These are phyloP conservation scores for Colletotrichum phormii DNA, from an alignment of 2,329 filamentous ascomycete genomes.

Conservation along the genomic window DNA sequence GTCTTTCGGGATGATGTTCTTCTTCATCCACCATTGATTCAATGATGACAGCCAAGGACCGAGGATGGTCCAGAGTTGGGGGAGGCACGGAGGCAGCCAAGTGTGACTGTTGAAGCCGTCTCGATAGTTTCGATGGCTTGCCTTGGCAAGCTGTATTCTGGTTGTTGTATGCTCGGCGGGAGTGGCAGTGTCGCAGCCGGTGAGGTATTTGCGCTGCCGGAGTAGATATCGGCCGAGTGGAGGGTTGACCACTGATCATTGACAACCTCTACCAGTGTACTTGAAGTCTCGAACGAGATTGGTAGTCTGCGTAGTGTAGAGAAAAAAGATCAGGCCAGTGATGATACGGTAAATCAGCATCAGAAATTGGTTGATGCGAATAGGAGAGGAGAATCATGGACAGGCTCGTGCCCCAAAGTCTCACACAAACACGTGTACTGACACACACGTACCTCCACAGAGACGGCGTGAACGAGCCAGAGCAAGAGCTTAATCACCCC, in stretches of 20 bases:
- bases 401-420: constrained; percentile 7
- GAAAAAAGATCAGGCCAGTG: constrained; percentile 2
- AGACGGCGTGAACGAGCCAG: not conserved
- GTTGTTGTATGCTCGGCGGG: not conserved
- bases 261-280: too few species aligned
- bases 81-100: not conserved
- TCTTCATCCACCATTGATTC: constrained; percentile 2
- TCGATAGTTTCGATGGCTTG: constrained; percentile 27
- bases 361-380: constrained; percentile 2
- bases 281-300: too few species aligned
- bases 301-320: not conserved
- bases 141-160: constrained; percentile 24
- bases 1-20: not conserved
- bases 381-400: not conserved
- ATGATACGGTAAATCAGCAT: constrained; percentile 5
- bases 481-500: constrained; percentile 25
- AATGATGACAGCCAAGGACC: not conserved
- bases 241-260: not conserved
- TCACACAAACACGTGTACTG: not conserved
- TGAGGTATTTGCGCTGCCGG: constrained; percentile 1
- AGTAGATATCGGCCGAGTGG: not conserved
- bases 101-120: constrained; percentile 1
- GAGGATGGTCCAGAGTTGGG: not conserved
- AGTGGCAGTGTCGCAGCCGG: constrained; percentile 20
- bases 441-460: not conserved